Evolutionary conservation across 768 basidiomycete species (phyloP), one percentile per base, ranked within the genome.

Genomic region (Neoboletus brunneissimus): DNA sequence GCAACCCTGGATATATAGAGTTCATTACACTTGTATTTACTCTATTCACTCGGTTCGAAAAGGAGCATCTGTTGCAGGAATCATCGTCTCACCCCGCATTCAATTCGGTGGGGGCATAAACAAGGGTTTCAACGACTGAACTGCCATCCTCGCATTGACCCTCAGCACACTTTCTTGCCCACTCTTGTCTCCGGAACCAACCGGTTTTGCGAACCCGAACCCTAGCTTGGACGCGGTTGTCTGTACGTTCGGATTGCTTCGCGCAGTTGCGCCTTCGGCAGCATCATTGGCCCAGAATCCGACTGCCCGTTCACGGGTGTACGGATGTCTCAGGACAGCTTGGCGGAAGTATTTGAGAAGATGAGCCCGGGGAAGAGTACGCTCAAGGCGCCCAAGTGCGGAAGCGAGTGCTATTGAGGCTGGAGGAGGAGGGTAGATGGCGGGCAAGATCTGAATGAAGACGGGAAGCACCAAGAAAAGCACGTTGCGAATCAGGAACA

Each of bases 231-330:
- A 75, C 10, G 85, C 79, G 0, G 80, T 74, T 23, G 59, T 72
- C 37, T 73, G 75, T 34, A 89, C 81, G 7, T 58, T 72, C 50
- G 76, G 75, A 65, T 86, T 79, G 27, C 66, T 72, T 25, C 81
- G 71, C 40, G 81, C 78, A 61, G 75, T 76, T 25, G 72, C 69
- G 0, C 86, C 86, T 53, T 84, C 81, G 23, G 67, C 68, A 44
- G 77, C 77, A 64, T 87, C 80, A 32, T 71, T 75, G 4, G 72
- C 71, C 88, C 88, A 89, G 79, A 83, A 88, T 49, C 70, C 69
- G 1, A 63, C 65, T 0, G 80, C 76, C n/a, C 77, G 77, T 11
- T 71, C 72, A 10, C 82, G 79, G 13, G 83, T 72, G 29, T 70
- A 67, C 2, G 81, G 79, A 7, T 75, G 64, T 34, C 88, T 81